Conservation (phyloP, 202 grass and related monocot genomes). For the Brachypodium distachyon region DNA sequence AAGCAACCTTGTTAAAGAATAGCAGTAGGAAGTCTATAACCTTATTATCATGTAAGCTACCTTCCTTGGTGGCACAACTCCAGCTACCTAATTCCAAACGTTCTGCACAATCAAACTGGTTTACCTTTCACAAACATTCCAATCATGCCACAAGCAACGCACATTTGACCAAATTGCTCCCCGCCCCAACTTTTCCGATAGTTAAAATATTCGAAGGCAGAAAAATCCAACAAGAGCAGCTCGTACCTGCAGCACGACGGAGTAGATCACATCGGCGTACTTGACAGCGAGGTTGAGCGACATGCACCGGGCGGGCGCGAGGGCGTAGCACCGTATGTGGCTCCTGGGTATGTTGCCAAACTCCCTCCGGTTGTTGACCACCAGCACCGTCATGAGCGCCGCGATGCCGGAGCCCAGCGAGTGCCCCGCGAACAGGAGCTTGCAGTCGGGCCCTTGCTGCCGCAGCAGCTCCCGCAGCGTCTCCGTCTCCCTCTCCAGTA, state of each 20-base stretch:
- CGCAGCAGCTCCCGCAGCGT: slow-evolving; percentile 40
- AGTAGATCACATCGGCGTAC: slow-evolving; percentile 92
- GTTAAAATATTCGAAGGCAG: not conserved
- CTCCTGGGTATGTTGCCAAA: slow-evolving; percentile 58
- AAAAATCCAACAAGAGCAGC: not conserved
- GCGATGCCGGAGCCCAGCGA: slow-evolving; percentile 90
- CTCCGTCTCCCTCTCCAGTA: slow-evolving; percentile 63
- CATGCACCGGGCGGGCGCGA: slow-evolving; percentile 90
- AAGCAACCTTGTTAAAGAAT: not conserved
- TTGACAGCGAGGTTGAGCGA: slow-evolving; percentile 99
- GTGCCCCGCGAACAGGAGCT: slow-evolving; percentile 73
- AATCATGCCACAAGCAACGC: slow-evolving; percentile 12
- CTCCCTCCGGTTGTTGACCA: slow-evolving; percentile 62
- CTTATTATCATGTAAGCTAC: not conserved
- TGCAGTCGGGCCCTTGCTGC: slow-evolving; percentile 45
- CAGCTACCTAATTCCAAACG: slow-evolving; percentile 11
- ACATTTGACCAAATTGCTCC: slow-evolving; percentile 26
- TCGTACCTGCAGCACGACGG: slow-evolving; percentile 82
- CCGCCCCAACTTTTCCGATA: not conserved
- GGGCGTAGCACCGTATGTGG: slow-evolving; percentile 59
- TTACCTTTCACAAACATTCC: slow-evolving; percentile 5
- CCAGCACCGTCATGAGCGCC: slow-evolving; percentile 74
- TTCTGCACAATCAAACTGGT: slow-evolving; percentile 29
- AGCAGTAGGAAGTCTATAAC: not conserved
- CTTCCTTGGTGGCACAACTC: not conserved